Evolutionary conservation across 306 rosid genomes (phyloP).

Genomic region (Begonia fuchsioides): DNA sequence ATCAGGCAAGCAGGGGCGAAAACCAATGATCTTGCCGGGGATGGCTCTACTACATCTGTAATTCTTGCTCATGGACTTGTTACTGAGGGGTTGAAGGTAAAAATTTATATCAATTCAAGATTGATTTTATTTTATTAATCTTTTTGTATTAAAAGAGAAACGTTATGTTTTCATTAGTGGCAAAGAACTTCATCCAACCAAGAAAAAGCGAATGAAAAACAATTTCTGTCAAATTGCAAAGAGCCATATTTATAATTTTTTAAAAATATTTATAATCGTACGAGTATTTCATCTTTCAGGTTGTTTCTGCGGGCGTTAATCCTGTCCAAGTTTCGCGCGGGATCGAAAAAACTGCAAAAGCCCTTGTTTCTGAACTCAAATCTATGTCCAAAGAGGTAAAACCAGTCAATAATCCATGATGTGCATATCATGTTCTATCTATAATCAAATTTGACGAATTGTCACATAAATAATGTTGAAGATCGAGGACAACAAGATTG

Average conservation of each 20-base stretch:
- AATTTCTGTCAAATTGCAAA: too few relatives aligned
- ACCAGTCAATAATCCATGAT: not conserved
- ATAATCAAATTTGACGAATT: conserved; percentile 2
- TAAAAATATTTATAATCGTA: not conserved
- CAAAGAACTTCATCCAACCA: too few relatives aligned
- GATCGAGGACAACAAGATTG: conserved; percentile 72
- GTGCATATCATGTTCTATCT: not conserved
- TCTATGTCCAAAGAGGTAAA: conserved; percentile 68
- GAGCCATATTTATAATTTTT: too few relatives aligned
- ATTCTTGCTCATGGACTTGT: conserved; percentile 89
- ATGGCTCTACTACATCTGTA: conserved; percentile 85
- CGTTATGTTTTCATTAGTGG: too few relatives aligned
- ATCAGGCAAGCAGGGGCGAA: conserved; percentile 96
- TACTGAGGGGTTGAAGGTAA: conserved; percentile 81
- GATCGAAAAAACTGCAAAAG: conserved; percentile 67
- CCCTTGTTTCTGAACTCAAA: conserved; percentile 69
- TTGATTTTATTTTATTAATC: too few relatives aligned
- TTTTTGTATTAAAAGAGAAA: too few relatives aligned
- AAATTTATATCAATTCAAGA: too few relatives aligned
- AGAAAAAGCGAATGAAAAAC: too few relatives aligned
- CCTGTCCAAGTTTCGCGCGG: conserved; percentile 89
- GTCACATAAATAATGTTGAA: conserved; percentile 20
- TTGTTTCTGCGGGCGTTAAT: conserved; percentile 80
- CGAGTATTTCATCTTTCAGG: conserved; percentile 24
- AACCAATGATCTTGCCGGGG: conserved; percentile 87